A percentile compares a stretch with the other conserved stretches of the same genome.
These are phyloP conservation scores for Termitomyces sp. DNA, from an alignment of 768 basidiomycete genomes.

Conservation along the genomic window DNA sequence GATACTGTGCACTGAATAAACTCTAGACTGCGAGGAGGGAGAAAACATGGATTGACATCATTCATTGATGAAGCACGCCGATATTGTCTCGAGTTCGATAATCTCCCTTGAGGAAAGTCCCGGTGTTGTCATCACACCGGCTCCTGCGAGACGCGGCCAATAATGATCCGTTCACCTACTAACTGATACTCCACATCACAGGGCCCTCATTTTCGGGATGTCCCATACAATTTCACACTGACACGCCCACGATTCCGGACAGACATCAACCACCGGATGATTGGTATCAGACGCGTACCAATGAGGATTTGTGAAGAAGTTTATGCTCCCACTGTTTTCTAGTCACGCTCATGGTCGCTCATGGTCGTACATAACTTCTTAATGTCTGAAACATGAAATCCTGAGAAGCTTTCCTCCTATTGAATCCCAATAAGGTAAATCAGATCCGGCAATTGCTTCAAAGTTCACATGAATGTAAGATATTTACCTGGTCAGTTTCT, in stretches of 20 bases:
- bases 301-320: not conserved
- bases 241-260: not conserved
- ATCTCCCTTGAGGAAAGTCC: not conserved
- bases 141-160: not conserved
- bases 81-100: not conserved
- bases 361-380: not conserved
- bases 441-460: not conserved
- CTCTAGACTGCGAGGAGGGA: not conserved
- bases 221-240: not conserved
- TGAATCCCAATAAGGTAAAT: not conserved
- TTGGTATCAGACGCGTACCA: not conserved
- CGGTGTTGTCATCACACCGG: not conserved
- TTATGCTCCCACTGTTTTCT: not conserved
- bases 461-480: not conserved
- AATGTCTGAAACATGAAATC: not conserved
- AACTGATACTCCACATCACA: not conserved
- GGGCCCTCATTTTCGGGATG: not conserved
- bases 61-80: not conserved
- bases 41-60: not conserved
- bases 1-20: not conserved
- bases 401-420: not conserved
- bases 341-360: not conserved
- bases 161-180: not conserved
- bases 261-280: not conserved
- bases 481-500: not conserved